Base-by-base conservation (phyloP, 352 stramenopile species). In the Phytophthora colocasiae region DNA sequence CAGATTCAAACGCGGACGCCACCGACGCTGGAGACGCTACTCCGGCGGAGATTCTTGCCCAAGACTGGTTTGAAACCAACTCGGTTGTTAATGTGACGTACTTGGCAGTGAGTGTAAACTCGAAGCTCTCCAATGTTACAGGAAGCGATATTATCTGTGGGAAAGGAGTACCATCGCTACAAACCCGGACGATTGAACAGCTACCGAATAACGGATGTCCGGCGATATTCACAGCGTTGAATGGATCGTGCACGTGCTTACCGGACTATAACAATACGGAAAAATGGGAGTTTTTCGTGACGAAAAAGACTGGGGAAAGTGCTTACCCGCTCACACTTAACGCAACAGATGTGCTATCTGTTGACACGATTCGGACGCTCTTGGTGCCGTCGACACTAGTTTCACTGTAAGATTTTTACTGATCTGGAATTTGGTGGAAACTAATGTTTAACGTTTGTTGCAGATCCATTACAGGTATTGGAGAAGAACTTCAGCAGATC, bases 181-280 rank as follows among this genome's bases (percentile, higher is more conserved):
- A 83, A 53, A 65, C 66, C 7, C 58, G 73, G 2, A 71, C 63
- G 11, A 19, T 51, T 8, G 19, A 34, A 6, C n/a, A 65, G 12
- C 14, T 40, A 24, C 63, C 78, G 6, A 87, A 87, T 17, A 58
- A 61, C 44, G 68, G 66, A n/a, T 87, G 78, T 27, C 73, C 73
- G 6, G 43, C 61, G 4, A 62, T 71, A 14, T 79, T 80, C 48
- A 77, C 62, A 26, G 55, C 40, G 6, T 40, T 74, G n/a, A 81
- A 78, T 31, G 75, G 69, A 2, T 83, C 73, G 19, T 87, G 78
- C 41, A 84, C 78, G 22, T 87, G 78, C 53, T 51, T 87, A 24
- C 39, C 49, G 7, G 60, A 61, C 6, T 81, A 73, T 65, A 52
- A 29, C 9, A 43, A 46, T 3, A 38, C 50, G 1, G 57, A 73